Conservation (phyloP, 1,284 basidiomycete genomes). For the Erythrobasidium hasegawianum region DNA sequence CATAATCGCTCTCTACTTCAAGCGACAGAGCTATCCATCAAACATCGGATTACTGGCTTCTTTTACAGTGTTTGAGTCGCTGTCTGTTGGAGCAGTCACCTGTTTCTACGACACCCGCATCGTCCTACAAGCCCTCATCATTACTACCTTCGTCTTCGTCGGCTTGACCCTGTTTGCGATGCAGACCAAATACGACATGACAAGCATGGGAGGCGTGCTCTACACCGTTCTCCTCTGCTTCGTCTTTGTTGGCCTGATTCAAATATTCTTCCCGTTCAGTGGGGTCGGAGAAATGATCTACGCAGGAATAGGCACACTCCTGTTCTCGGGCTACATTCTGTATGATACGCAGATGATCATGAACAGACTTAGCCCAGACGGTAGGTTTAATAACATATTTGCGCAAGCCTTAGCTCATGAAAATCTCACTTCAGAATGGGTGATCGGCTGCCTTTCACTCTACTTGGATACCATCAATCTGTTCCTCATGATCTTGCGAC, state of each 20-base stretch:
- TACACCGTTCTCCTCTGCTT: slow-evolving; percentile 71
- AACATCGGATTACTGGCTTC: slow-evolving; percentile 72
- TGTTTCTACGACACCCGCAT: slow-evolving; percentile 71
- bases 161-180: slow-evolving; percentile 79
- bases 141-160: slow-evolving; percentile 80
- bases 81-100: slow-evolving; percentile 70
- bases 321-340: slow-evolving; percentile 51
- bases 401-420: slow-evolving; percentile 13
- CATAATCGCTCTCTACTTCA: slow-evolving; percentile 16
- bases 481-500: slow-evolving; percentile 71
- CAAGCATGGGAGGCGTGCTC: slow-evolving; percentile 74
- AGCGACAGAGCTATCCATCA: slow-evolving; percentile 50
- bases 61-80: slow-evolving; percentile 74
- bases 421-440: slow-evolving; percentile 64
- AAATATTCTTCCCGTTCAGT: slow-evolving; percentile 73
- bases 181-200: slow-evolving; percentile 70
- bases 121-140: slow-evolving; percentile 79
- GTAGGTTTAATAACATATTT: neutral
- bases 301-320: slow-evolving; percentile 68
- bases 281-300: slow-evolving; percentile 70
- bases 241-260: slow-evolving; percentile 66
- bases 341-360: slow-evolving; percentile 84
- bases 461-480: slow-evolving; percentile 75
- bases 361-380: slow-evolving; percentile 69
- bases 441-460: slow-evolving; percentile 75